A percentile compares a stretch with the other conserved stretches of the same genome.
phyloP scores from a whole-genome alignment of 208 protist species.

The Phytomonas francai region DNA sequence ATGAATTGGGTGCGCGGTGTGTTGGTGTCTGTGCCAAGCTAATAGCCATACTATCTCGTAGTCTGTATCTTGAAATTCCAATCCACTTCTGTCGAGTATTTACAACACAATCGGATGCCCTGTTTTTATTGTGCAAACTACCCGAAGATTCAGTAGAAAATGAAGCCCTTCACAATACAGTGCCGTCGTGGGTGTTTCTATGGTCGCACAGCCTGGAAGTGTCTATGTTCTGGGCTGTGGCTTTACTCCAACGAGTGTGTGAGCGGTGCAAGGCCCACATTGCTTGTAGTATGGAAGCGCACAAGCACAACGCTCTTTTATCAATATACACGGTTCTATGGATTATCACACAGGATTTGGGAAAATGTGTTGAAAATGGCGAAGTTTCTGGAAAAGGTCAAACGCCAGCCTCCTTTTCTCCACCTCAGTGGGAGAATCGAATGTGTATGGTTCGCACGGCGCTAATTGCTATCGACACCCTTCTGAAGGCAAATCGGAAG shows the following conservation, averaged over 20 bases:
- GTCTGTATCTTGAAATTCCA: neutral
- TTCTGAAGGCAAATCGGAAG: neutral
- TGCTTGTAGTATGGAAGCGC: neutral
- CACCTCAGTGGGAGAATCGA: neutral
- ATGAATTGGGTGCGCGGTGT: neutral
- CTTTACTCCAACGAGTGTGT: slow-evolving; percentile 1
- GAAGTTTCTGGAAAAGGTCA: neutral
- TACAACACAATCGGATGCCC: neutral
- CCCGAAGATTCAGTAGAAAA: neutral
- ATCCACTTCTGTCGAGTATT: neutral
- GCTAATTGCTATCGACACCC: neutral
- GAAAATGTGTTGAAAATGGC: neutral
- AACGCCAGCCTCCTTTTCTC: neutral
- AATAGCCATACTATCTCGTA: neutral
- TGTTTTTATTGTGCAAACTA: neutral
- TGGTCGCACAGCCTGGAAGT: neutral
- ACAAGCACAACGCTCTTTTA: neutral
- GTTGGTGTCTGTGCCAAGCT: neutral
- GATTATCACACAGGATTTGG: neutral
- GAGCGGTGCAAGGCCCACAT: neutral
- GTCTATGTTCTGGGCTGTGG: slow-evolving; percentile 4
- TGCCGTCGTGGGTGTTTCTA: neutral
- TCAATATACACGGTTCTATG: neutral
- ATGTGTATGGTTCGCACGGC: neutral
- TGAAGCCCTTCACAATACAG: neutral